phyloP scores from a whole-genome alignment of 257 asterid genomes.

The Solanum ossicruentum region DNA sequence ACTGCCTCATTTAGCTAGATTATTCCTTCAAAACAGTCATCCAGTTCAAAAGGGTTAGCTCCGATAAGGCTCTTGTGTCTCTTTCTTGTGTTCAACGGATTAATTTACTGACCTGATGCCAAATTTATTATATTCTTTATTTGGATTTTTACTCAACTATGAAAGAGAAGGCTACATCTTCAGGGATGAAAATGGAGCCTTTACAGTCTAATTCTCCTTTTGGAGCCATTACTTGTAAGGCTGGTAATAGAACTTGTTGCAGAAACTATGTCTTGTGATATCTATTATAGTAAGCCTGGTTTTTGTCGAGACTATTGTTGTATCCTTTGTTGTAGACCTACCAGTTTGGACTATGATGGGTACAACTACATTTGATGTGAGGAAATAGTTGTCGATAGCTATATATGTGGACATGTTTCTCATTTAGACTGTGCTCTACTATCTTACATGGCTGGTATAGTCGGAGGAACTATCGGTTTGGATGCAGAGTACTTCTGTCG shows the following conservation, averaged over 20 bases:
- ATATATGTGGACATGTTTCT: slow-evolving; percentile 63
- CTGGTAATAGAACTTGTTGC: no score
- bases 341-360: slow-evolving; percentile 15
- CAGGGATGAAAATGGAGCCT: no score
- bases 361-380: slow-evolving; percentile 48
- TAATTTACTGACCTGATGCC: not conserved
- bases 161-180: no score
- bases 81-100: no score
- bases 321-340: slow-evolving; percentile 38
- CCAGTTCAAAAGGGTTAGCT: slow-evolving; percentile 24
- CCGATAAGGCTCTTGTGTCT: not conserved
- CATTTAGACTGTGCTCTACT: slow-evolving; percentile 50
- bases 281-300: slow-evolving; percentile 60
- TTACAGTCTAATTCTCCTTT: no score
- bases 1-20: slow-evolving; percentile 77
- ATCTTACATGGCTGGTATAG: slow-evolving; percentile 23
- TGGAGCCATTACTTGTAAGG: no score
- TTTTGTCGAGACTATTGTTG: no score
- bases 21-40: slow-evolving; percentile 31
- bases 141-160: no score
- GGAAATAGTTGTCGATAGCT: slow-evolving; percentile 24
- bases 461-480: no score
- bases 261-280: slow-evolving; percentile 31
- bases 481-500: no score
- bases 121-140: not conserved